Evolutionary conservation across 257 asterid species (phyloP).

Genomic region (Echium plantagineum): DNA sequence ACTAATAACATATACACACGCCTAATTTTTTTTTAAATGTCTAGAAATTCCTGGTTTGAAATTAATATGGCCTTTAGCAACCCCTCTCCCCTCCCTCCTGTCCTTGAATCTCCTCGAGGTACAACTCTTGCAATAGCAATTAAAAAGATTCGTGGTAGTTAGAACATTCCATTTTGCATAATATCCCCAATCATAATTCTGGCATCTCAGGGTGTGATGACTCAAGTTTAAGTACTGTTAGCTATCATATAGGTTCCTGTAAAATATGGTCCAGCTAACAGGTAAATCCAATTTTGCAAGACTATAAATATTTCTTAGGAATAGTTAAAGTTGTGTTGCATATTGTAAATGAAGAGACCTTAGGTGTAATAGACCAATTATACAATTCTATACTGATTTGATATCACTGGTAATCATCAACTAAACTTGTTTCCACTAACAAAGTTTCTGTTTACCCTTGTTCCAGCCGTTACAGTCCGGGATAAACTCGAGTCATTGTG

Average conservation of each 20-base stretch:
- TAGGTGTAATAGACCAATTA: no score
- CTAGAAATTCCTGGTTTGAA: no score
- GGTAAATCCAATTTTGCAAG: not conserved
- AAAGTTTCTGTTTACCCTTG: slow-evolving; percentile 19
- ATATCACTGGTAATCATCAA: not conserved
- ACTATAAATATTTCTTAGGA: not conserved
- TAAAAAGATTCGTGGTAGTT: no score
- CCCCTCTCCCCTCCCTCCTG: not conserved
- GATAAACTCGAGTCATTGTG: slow-evolving; percentile 94
- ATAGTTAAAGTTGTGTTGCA: not conserved
- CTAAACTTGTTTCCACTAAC: slow-evolving; percentile 3
- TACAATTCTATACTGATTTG: not conserved
- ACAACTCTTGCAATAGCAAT: no score
- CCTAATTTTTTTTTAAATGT: not conserved
- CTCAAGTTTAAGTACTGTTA: no score
- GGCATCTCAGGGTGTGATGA: no score
- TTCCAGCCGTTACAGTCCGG: slow-evolving; percentile 82
- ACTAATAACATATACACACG: not conserved
- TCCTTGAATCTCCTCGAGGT: no score
- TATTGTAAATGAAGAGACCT: not conserved
- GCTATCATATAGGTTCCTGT: not conserved
- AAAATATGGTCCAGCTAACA: no score
- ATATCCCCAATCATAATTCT: not conserved
- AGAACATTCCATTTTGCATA: no score
- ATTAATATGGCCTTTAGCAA: not conserved